Conservation (phyloP, 2,329 filamentous ascomycete species). For the Claviceps digitariae region DNA sequence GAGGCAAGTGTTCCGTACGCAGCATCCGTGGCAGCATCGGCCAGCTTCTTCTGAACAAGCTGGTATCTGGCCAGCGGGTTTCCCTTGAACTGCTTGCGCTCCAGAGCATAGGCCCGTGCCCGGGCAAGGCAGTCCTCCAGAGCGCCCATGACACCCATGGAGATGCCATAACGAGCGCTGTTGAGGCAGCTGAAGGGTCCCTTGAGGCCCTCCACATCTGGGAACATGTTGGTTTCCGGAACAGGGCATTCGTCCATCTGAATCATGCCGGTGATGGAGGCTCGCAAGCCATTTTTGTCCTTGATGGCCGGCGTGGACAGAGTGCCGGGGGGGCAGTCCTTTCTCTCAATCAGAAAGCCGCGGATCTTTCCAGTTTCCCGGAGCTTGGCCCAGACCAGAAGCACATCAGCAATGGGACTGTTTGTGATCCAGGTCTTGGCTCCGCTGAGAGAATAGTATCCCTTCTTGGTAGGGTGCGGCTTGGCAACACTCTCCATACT, state of each 20-base stretch:
- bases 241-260: constrained; percentile 86
- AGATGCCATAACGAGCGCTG: constrained; percentile 84
- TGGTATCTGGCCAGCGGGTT: constrained; percentile 95
- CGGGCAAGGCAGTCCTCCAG: constrained; percentile 81
- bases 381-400: constrained; percentile 87
- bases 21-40: constrained; percentile 82
- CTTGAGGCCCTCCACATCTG: constrained; percentile 68
- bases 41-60: constrained; percentile 93
- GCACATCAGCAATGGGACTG: constrained; percentile 73
- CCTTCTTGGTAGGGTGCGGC: constrained; percentile 70
- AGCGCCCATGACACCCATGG: constrained; percentile 85
- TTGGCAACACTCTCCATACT: constrained; percentile 84
- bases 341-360: constrained; percentile 80
- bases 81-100: constrained; percentile 89
- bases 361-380: constrained; percentile 86
- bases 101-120: constrained; percentile 74
- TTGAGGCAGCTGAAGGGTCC: constrained; percentile 94
- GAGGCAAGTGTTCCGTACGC: constrained; percentile 84
- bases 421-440: constrained; percentile 96
- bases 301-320: constrained; percentile 86
- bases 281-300: constrained; percentile 87
- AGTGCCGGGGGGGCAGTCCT: constrained; percentile 72
- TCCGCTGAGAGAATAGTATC: constrained; percentile 65
- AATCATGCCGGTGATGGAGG: constrained; percentile 96
- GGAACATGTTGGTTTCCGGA: constrained; percentile 85